A percentile compares a stretch with the other conserved stretches of the same genome.
Conservation (phyloP, 2,329 filamentous ascomycete species). For the Fusarium brachygibbosum region DNA sequence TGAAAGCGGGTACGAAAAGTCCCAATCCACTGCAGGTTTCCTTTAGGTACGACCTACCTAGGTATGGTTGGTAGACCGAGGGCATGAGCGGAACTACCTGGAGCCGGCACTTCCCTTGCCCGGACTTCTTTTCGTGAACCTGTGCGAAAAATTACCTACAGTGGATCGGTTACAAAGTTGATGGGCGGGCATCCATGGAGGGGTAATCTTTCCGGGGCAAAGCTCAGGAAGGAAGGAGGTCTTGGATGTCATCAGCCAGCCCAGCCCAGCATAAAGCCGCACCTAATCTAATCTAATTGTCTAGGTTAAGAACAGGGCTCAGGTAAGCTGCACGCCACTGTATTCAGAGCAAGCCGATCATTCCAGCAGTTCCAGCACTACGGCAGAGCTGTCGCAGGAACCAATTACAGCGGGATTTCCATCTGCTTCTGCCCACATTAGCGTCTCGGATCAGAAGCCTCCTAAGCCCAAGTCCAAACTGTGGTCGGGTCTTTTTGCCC, state of each 20-base stretch:
- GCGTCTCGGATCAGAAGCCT: conserved; percentile 42
- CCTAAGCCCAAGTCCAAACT: conserved; percentile 31
- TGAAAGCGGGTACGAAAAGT: conserved; percentile 22
- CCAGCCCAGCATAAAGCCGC: conserved; percentile 10
- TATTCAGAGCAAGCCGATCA: conserved; percentile 7
- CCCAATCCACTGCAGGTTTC: conserved; percentile 4
- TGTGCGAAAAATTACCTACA: conserved; percentile 24
- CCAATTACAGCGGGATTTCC: conserved; percentile 42
- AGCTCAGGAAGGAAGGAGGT: conserved; percentile 18
- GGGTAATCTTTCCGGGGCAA: conserved; percentile 24
- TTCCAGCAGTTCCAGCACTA: conserved; percentile 36
- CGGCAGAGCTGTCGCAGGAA: conserved; percentile 24
- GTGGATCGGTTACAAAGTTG: conserved; percentile 1
- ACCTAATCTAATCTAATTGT: background rate
- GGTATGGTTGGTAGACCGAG: conserved; percentile 8
- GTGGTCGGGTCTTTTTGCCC: conserved; percentile 35
- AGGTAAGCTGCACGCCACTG: conserved; percentile 17
- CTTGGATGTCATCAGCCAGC: conserved; percentile 30
- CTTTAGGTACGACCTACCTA: background rate
- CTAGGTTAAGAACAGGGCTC: conserved; percentile 17
- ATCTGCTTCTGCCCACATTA: conserved; percentile 38
- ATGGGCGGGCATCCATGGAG: conserved; percentile 17
- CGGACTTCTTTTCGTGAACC: conserved; percentile 22
- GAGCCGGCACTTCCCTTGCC: conserved; percentile 32
- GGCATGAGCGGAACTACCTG: conserved; percentile 18